Conservation (phyloP, 176 grass and related monocot genomes). For the Panicum miliaceum region DNA sequence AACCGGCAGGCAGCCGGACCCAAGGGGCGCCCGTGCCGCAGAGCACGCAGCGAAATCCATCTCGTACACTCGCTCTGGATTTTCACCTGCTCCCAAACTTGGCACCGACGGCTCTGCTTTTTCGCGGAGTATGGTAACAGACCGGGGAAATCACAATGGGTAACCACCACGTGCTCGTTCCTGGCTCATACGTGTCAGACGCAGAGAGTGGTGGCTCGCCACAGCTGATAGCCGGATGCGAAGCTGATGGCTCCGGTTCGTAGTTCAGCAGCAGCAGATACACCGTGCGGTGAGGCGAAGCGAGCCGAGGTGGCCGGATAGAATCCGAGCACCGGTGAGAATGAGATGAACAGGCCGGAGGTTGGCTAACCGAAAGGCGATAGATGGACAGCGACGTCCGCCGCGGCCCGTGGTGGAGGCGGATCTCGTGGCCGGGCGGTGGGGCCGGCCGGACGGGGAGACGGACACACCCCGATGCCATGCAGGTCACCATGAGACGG, state of each 20-base stretch:
- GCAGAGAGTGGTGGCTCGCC: not conserved
- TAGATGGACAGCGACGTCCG: not conserved
- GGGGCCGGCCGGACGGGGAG: not conserved
- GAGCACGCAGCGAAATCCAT: slow-evolving; percentile 28
- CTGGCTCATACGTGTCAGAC: not conserved
- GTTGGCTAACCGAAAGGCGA: not conserved
- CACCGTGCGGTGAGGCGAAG: not conserved
- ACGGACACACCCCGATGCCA: not conserved
- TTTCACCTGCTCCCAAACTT: not conserved
- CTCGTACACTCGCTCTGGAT: not conserved
- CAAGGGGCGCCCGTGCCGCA: not conserved
- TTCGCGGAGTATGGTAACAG: not conserved
- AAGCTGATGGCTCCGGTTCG: not conserved
- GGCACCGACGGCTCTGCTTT: not conserved
- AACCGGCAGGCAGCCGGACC: not conserved
- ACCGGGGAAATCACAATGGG: not conserved
- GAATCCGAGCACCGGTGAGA: not conserved
- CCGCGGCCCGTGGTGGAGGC: not conserved
- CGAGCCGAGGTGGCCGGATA: not conserved
- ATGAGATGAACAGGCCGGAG: not conserved
- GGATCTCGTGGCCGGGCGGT: not conserved
- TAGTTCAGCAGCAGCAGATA: not conserved
- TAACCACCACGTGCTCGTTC: not conserved
- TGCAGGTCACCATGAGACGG: not conserved
- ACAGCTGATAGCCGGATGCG: not conserved